phyloP scores from a whole-genome alignment of 352 stramenopile genomes.

The Aphanomyces astaci region DNA sequence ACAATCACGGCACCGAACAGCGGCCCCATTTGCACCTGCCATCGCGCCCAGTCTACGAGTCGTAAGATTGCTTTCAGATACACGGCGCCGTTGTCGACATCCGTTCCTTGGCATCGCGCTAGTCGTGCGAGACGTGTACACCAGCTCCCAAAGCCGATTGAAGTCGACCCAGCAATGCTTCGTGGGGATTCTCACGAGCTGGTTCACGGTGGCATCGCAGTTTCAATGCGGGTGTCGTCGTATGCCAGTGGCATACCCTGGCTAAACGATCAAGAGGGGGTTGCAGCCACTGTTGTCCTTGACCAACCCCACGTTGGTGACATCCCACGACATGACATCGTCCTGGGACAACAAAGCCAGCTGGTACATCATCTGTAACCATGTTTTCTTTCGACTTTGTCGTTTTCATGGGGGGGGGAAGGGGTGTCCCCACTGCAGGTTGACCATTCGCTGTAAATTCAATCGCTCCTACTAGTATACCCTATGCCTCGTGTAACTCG shows the following conservation, averaged over 20 bases:
- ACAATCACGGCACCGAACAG: not conserved
- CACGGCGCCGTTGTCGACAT: not conserved
- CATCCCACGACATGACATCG: no score
- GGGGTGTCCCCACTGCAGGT: no score
- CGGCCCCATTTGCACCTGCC: not conserved
- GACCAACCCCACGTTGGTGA: no score
- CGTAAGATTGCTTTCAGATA: not conserved
- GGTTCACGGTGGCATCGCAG: not conserved
- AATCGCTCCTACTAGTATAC: no score
- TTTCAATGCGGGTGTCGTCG: not conserved
- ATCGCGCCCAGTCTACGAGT: not conserved
- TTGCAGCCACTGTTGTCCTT: no score
- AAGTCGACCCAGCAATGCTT: not conserved
- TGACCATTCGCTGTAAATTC: no score
- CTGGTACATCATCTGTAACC: no score
- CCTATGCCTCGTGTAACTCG: no score
- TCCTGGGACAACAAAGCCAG: no score
- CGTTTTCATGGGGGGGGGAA: no score
- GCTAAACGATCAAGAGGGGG: no score
- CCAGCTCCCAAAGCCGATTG: not conserved
- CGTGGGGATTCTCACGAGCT: not conserved
- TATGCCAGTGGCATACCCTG: not conserved
- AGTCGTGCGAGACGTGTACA: not conserved
- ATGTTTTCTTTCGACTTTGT: no score
- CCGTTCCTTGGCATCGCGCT: not conserved